phyloP scores from a whole-genome alignment of 352 stramenopile species.

The Peronospora tabacina region DNA sequence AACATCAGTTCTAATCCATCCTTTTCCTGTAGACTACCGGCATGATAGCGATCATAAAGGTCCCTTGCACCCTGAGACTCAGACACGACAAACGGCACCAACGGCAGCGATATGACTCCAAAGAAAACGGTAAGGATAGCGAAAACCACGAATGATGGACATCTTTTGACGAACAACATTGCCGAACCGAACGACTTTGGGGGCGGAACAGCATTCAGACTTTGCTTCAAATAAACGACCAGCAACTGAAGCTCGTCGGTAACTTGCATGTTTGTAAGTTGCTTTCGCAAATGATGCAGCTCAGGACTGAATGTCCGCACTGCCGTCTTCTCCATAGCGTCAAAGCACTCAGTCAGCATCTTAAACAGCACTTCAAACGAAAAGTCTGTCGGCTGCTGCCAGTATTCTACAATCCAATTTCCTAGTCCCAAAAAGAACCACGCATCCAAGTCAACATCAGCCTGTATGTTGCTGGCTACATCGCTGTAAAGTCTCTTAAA shows the following conservation, averaged over 20 bases:
- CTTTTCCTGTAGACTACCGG: conserved; percentile 37
- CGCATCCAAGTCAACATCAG: conserved; percentile 57
- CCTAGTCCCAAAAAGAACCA: conserved; percentile 62
- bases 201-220: conserved; percentile 43
- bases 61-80: conserved; percentile 33
- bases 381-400: conserved; percentile 73
- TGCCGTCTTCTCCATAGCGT: conserved; percentile 43
- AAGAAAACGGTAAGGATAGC: conserved; percentile 43
- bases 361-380: conserved; percentile 58
- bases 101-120: conserved; percentile 42
- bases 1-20: conserved; percentile 67
- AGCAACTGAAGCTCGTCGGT: conserved; percentile 47
- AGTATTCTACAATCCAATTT: conserved; percentile 73
- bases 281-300: conserved; percentile 35
- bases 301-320: conserved; percentile 49
- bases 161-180: conserved; percentile 55
- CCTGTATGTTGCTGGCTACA: conserved; percentile 41
- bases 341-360: conserved; percentile 52
- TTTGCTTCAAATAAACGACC: conserved; percentile 60
- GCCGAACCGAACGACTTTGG: conserved; percentile 30
- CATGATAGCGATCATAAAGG: conserved; percentile 26
- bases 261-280: conserved; percentile 38
- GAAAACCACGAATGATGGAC: conserved; percentile 51
- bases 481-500: conserved; percentile 46
- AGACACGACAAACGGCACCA: conserved; percentile 50